Percentiles rank a stretch among this genome's conserved stretches.
Evolutionary conservation across 176 grass and related monocot species (phyloP).

Genomic region (Rhynchospora breviuscula): DNA sequence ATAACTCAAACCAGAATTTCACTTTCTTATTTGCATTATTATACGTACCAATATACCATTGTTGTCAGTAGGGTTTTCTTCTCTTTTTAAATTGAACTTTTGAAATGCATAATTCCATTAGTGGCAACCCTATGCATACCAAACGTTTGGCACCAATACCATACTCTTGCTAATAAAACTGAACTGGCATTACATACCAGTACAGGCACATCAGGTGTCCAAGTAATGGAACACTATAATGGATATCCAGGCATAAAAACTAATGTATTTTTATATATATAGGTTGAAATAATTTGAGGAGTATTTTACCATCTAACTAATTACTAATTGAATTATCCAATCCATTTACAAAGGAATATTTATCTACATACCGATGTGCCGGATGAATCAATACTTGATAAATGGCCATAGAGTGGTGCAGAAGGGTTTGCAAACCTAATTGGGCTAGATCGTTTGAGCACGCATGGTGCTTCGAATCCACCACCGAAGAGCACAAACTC

Average conservation of each 20-base stretch:
- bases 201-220: background rate
- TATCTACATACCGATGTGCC: constrained; percentile 51
- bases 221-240: background rate
- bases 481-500: constrained; percentile 78
- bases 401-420: constrained; percentile 53
- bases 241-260: background rate
- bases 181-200: background rate
- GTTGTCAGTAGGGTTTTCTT: background rate
- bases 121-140: background rate
- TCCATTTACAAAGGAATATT: background rate
- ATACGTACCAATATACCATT: no score
- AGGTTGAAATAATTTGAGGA: background rate
- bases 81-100: background rate
- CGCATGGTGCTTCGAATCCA: constrained; percentile 56
- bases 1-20: background rate
- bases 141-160: background rate
- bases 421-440: constrained; percentile 62
- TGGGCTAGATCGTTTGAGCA: constrained; percentile 51
- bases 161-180: background rate
- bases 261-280: background rate
- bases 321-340: background rate
- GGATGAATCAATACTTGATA: constrained; percentile 60
- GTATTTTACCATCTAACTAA: background rate
- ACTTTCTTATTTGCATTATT: background rate
- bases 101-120: background rate